Evolutionary conservation across 1,284 basidiomycete species (phyloP), one percentile per base, ranked within the genome.

Genomic region (Marasmius fiardii): DNA sequence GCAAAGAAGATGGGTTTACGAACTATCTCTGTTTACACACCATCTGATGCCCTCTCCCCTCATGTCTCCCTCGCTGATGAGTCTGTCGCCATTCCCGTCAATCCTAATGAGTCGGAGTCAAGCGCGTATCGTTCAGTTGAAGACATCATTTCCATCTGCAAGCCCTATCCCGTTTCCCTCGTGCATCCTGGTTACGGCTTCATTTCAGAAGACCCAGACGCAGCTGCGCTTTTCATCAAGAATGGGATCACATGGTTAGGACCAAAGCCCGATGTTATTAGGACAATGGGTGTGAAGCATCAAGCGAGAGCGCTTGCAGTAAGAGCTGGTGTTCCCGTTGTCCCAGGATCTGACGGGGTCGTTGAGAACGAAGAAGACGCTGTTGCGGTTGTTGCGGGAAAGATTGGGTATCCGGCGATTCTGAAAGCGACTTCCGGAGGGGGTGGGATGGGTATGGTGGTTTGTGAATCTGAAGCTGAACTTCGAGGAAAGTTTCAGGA

Each of bases 401-500:
- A 63, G 14, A 72, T 85, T 28, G 84, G 81, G 16, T 88, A 75
- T 64, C 88, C 85, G 0, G 73, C 87, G 11, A 82, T 90, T 62
- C 71, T 91, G 62, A 90, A 90, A 67, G 81, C 85, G 4, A 84
- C 83, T 0, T 83, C 81, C 0, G 88, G 88, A 6, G 88, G 88
- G 1, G 88, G 88, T 2, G 88, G 88, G 0, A 84, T 87, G 78
- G 87, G 87, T 7, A 76, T 90, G 60, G 75, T 79, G 7, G 74
- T 88, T 20, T 88, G 85, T 64, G 64, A 70, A 16, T 63, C 70
- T 43, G 72, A 74, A n/a, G 60, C 63, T 1, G 78, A 79, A 44
- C 66, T 85, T 18, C 58, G 55, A 4, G 63, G 64, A 2, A 73
- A 64, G 26, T 80, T 81, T 60, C 52, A 62, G 10, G 51, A 62